Evolutionary conservation across 2,329 filamentous ascomycete genomes (phyloP), one percentile per base, ranked within the genome.

Genomic region (Ophiostoma ips): DNA sequence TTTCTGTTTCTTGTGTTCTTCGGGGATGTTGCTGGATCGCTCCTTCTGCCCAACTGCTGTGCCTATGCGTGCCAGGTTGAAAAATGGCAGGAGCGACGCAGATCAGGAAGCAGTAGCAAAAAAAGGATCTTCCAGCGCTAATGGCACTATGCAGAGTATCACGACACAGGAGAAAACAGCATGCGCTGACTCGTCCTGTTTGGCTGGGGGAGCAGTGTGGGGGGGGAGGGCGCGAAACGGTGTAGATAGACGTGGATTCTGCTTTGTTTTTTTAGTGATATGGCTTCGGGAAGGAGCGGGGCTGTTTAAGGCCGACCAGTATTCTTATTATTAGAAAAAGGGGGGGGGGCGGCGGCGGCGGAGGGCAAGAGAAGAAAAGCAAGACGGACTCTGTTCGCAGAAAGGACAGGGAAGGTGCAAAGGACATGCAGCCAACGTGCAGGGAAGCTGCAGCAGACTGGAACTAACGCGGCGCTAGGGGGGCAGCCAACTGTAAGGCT

Each of bases 191-290:
- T 8, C 24, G n/a, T 8, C 24, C 24, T 28, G 24, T 28, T 28
- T 4, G 8, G 5, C 8, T 28, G 24, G 5, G 8, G 24, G 5
- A 5, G 24, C 8, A 5, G 24, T 28, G 24, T 28, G 24, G 24
- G 24, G 24, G 24, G 24, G 24, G 8, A 28, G 8, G 24, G 24
- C 24, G 24, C 4, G 24, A 28, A n/a, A 28, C 24, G 24, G 24
- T 28, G 24, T 28, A 28, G 24, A 28, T 28, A 28, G 24, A 46
- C 37, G 41, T 19, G 24, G 36, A 33, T 35, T 43, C 13, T n/a
- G 38, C 37, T 48, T 35, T 43, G 40, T 36, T 52, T 40, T 28
- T 51, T 46, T 52, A 52, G 51, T 48, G 51, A 50, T 43, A 38
- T 46, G 46, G 19, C 44, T 36, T 46, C 47, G 50, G 52, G 46